Evolutionary conservation across 768 basidiomycete species (phyloP).

Genomic region (Coprinopsis strossmayeri): DNA sequence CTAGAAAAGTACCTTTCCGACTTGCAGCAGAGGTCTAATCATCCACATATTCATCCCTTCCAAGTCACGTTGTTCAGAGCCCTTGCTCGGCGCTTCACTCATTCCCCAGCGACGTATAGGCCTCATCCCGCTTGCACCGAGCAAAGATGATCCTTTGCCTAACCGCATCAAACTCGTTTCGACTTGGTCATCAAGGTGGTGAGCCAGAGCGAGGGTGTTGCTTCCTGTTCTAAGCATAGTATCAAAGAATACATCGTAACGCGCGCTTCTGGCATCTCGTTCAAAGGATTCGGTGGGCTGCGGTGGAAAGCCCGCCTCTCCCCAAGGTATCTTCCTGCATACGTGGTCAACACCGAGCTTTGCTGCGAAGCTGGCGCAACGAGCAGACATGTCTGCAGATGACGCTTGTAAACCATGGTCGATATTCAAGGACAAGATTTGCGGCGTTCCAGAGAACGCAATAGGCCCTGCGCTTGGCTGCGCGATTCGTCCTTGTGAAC

Average conservation of each 20-base stretch:
- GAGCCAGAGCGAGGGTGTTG: conserved; percentile 54
- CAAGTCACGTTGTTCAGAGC: conserved; percentile 32
- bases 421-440: conserved; percentile 54
- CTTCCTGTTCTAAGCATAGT: conserved; percentile 31
- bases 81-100: conserved; percentile 36
- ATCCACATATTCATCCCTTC: conserved; percentile 64
- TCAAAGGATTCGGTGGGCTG: conserved; percentile 42
- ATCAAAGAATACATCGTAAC: conserved; percentile 35
- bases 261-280: conserved; percentile 47
- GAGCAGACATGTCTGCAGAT: conserved; percentile 49
- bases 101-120: conserved; percentile 71
- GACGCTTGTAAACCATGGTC: conserved; percentile 63
- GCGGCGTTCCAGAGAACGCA: too few relatives aligned
- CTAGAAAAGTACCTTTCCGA: conserved; percentile 51
- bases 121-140: conserved; percentile 66
- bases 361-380: conserved; percentile 36
- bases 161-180: conserved; percentile 75
- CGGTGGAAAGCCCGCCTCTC: conserved; percentile 39
- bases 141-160: conserved; percentile 44
- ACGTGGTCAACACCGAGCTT: conserved; percentile 40
- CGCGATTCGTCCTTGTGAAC: conserved; percentile 2
- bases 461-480: too few relatives aligned
- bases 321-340: conserved; percentile 53
- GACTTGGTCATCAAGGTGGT: conserved; percentile 80
- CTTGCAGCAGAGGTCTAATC: conserved; percentile 59